Base-by-base conservation (phyloP, 208 protist genomes). In the Trypanosoma brucei region DNA sequence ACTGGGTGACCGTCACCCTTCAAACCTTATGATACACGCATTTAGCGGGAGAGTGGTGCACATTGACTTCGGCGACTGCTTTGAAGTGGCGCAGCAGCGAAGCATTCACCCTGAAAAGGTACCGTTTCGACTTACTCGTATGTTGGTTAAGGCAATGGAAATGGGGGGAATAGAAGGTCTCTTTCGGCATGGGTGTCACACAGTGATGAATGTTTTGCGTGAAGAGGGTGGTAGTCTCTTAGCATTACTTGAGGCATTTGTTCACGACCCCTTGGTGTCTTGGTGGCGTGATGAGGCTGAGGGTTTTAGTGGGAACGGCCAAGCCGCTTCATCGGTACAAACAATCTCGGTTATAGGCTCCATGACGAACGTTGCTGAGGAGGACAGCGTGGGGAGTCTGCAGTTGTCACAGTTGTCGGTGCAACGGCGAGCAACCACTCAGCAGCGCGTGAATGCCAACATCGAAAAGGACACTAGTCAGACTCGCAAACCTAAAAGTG, bases 61-160 rank as follows among this genome's bases (percentile, higher is more conserved):
- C 87, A 99, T 99, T 78, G 99, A 99, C 89, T 99, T 99, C 86
- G 99, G 99, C 70, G 99, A 99, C 77, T 99, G 99, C 77, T 99
- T 99, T 78, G 99, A 99, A 70, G 97, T 98, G 8, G 98, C 98
- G 2, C 97, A 99, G 85, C 81, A 93, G 13, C 78, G 99, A 55
- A 94, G 97, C 34, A 96, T 98, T 38, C 99, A 96, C 62, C 98
- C 99, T 2, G 99, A 99, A 77, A 97, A 96, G 59, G 93, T 99
- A 13, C 99, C 99, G 2, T 99, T 99, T 92, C 90, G 99, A 8
- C 91, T 99, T 9, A 99, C 99, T 9, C 91, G 98, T 39, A 99
- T 99, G 97, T 86, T 99, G 4, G 88, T 99, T 50, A 98, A 99
- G 58, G 98, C 98, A 14, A 99, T 99, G 98, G 98, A 99, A 82